Percentiles rank a stretch among this genome's conserved stretches.
Evolutionary conservation across 2,329 filamentous ascomycete species (phyloP).

Genomic region (Penicillium hordei): DNA sequence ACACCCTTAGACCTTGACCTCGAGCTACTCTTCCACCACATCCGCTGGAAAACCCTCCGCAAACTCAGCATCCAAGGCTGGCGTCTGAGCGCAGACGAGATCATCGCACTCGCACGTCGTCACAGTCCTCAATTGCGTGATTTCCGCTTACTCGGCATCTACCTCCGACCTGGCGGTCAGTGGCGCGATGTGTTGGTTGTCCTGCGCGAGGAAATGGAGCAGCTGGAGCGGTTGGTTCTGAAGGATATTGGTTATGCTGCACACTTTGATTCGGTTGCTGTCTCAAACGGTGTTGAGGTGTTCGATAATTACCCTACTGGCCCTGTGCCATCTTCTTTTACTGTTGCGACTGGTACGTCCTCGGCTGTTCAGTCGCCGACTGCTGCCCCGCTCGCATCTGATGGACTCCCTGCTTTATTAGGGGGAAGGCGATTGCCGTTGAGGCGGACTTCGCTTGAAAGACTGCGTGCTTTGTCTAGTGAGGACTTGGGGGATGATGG

Average conservation of each 20-base stretch:
- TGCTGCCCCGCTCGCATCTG: not conserved
- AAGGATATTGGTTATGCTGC: conserved; percentile 60
- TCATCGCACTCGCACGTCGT: conserved; percentile 57
- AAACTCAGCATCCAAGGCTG: conserved; percentile 67
- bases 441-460: conserved; percentile 22
- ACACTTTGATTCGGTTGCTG: conserved; percentile 50
- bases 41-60: conserved; percentile 60
- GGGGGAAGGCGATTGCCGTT: conserved; percentile 10
- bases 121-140: conserved; percentile 59
- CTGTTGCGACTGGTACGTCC: conserved; percentile 20
- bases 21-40: conserved; percentile 62
- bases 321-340: conserved; percentile 17
- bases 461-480: conserved; percentile 27
- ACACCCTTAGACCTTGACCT: conserved; percentile 58
- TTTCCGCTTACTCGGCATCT: conserved; percentile 60
- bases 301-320: conserved; percentile 10
- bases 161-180: conserved; percentile 58
- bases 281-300: conserved; percentile 19
- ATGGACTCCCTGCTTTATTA: not conserved
- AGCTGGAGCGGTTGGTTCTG: conserved; percentile 63
- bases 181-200: conserved; percentile 62
- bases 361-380: not conserved
- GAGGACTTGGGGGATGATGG: conserved; percentile 43
- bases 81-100: conserved; percentile 60
- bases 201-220: conserved; percentile 57